These are phyloP conservation scores for Dendrobium huoshanense DNA, from an alignment of 106 monocot genomes.

Conservation along the genomic window DNA sequence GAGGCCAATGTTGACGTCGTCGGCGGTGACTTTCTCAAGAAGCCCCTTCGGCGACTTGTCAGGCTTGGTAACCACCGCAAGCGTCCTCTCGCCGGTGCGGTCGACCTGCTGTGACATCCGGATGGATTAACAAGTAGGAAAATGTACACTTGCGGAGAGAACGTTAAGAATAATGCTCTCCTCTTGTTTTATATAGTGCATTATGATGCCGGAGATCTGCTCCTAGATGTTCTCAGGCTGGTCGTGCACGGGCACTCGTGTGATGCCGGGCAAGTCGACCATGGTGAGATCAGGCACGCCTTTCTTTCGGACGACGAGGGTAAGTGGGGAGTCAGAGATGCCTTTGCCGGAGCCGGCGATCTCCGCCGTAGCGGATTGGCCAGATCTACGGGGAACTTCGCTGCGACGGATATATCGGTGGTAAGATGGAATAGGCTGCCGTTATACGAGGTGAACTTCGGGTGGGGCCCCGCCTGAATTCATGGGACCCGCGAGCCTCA, in stretches of 20 bases:
- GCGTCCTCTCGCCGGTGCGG: slow-evolving; percentile 8
- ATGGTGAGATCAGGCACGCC: slow-evolving; percentile 13
- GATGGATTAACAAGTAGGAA: not conserved
- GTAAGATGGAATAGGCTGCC: too few relatives aligned
- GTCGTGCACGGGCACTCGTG: not conserved
- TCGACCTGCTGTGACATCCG: not conserved
- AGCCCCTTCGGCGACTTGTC: slow-evolving; percentile 10
- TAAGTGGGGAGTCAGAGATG: slow-evolving; percentile 1
- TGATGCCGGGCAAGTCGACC: slow-evolving; percentile 16
- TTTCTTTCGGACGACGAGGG: slow-evolving; percentile 6
- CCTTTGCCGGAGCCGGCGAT: slow-evolving; percentile 4
- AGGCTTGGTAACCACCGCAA: slow-evolving; percentile 6
- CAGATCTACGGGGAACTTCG: too few relatives aligned
- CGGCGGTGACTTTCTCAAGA: slow-evolving; percentile 40
- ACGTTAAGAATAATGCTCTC: slow-evolving; percentile 14
- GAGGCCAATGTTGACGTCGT: slow-evolving; percentile 8
- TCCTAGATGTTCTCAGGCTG: slow-evolving; percentile 14
- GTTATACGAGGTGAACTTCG: too few relatives aligned
- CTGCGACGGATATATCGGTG: too few relatives aligned
- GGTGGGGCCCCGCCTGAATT: too few relatives aligned
- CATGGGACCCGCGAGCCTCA: too few relatives aligned
- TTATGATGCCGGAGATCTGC: slow-evolving; percentile 6
- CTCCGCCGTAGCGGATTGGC: not conserved
- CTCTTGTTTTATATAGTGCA: slow-evolving; percentile 9
- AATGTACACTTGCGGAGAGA: not conserved